A percentile compares a stretch with the other conserved stretches of the same genome.
Evolutionary conservation across 352 stramenopile species (phyloP).

Genomic region (Ophiocytium majus): DNA sequence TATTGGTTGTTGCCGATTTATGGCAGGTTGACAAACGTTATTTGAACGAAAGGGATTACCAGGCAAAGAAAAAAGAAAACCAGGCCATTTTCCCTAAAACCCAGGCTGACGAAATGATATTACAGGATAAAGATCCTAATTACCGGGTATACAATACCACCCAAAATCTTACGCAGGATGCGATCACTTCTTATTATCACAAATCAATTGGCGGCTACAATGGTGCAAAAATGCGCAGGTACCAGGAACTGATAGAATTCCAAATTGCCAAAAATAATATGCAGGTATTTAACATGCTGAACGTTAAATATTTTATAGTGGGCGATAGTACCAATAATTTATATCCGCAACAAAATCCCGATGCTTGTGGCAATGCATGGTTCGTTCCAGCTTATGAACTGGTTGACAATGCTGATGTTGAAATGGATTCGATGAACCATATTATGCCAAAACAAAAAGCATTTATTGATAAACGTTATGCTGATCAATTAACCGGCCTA

Average conservation of each 20-base stretch:
- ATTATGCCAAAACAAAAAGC: not conserved
- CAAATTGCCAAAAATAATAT: not conserved
- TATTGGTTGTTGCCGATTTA: not conserved
- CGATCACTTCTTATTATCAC: not conserved
- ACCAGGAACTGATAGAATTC: constrained; percentile 8
- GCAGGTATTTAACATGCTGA: not conserved
- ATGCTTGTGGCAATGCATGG: not conserved
- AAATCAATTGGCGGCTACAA: constrained; percentile 6
- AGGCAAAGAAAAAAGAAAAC: not conserved
- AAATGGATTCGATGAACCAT: constrained; percentile 4
- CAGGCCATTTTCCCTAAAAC: not conserved
- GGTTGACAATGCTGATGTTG: not conserved
- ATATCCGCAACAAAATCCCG: not conserved
- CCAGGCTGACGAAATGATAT: not conserved
- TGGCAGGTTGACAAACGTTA: constrained; percentile 8
- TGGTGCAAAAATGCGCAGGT: not conserved
- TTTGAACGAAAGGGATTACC: not conserved
- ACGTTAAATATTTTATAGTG: constrained; percentile 6
- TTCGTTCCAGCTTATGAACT: not conserved
- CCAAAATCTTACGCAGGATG: not conserved
- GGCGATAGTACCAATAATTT: not conserved
- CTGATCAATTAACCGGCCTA: not conserved
- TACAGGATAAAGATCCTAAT: not conserved
- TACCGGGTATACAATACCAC: not conserved
- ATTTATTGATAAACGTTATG: not conserved